Evolutionary conservation across 805 yeast species (phyloP).

Genomic region (Lachancea nothofagi): DNA sequence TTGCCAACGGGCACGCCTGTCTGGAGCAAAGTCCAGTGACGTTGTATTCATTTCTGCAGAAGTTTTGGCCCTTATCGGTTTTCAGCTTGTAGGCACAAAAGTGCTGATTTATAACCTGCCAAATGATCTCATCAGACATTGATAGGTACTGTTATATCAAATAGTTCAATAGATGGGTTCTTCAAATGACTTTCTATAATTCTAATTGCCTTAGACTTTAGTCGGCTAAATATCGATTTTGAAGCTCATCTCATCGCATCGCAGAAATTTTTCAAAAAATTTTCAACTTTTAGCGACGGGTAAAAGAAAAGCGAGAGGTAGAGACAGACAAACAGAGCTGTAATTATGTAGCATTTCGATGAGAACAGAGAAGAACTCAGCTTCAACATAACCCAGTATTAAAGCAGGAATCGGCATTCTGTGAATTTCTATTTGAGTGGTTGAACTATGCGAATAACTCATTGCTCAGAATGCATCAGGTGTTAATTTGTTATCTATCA

Average conservation of each 20-base stretch:
- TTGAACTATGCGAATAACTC: no score
- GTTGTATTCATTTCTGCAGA: constrained; percentile 94
- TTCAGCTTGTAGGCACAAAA: constrained; percentile 92
- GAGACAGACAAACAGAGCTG: neutral
- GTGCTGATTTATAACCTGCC: constrained; percentile 95
- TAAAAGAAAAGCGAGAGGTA: constrained; percentile 1
- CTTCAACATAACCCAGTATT: no score
- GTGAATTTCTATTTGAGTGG: no score
- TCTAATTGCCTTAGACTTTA: no score
- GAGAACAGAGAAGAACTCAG: no score
- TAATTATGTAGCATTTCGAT: neutral
- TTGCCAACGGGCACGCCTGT: constrained; percentile 94
- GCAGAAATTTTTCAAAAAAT: constrained; percentile 15
- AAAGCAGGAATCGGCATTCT: no score
- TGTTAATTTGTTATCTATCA: no score
- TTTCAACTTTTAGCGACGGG: constrained; percentile 7
- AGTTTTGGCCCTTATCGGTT: constrained; percentile 82
- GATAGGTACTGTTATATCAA: no score
- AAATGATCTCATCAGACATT: constrained; percentile 76
- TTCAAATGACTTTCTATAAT: no score
- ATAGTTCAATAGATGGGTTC: no score
- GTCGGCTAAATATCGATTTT: neutral
- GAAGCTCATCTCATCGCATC: constrained; percentile 23
- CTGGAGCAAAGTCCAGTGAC: constrained; percentile 91
- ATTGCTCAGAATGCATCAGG: no score